Evolutionary conservation across 73 alveolate genomes (phyloP).

Genomic region (Diophrys appendiculata): DNA sequence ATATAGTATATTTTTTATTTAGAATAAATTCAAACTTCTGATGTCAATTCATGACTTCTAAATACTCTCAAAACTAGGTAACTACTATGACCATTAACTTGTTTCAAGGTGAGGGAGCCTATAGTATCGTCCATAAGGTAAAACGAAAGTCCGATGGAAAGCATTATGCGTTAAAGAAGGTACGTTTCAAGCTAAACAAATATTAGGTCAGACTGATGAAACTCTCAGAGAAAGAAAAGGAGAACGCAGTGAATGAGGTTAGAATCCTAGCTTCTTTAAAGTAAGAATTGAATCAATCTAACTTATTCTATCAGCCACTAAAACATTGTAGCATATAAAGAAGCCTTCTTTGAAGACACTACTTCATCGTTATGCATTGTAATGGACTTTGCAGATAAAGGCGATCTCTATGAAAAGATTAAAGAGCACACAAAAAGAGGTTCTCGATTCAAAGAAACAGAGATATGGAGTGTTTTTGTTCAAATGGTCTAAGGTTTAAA

Average conservation of each 20-base stretch:
- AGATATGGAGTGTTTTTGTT: constrained; percentile 86
- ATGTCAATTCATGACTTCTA: constrained; percentile 8
- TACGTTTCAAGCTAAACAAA: neutral
- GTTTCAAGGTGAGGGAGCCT: constrained; percentile 63
- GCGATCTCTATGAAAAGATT: constrained; percentile 80
- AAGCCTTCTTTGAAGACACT: constrained; percentile 64
- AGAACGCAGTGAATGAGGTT: constrained; percentile 71
- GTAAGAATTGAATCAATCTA: constrained; percentile 68
- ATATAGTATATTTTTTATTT: too few relatives aligned
- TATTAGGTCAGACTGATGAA: constrained; percentile 32
- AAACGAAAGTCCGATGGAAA: constrained; percentile 42
- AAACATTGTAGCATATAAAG: constrained; percentile 32
- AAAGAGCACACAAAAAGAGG: constrained; percentile 64
- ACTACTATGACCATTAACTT: neutral
- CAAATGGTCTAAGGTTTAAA: constrained; percentile 82
- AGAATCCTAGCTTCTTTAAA: constrained; percentile 72
- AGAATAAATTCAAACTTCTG: neutral
- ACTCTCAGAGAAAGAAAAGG: constrained; percentile 58
- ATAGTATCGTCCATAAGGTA: constrained; percentile 50
- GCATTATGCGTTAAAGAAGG: constrained; percentile 57
- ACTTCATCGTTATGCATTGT: constrained; percentile 49
- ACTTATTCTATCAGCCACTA: constrained; percentile 42
- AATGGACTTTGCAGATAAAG: constrained; percentile 90
- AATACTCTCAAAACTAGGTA: constrained; percentile 4
- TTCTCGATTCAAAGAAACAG: constrained; percentile 74